Evolutionary conservation across 1,284 basidiomycete genomes (phyloP), one percentile per base, ranked within the genome.

Genomic region (Ganoderma multipileum): DNA sequence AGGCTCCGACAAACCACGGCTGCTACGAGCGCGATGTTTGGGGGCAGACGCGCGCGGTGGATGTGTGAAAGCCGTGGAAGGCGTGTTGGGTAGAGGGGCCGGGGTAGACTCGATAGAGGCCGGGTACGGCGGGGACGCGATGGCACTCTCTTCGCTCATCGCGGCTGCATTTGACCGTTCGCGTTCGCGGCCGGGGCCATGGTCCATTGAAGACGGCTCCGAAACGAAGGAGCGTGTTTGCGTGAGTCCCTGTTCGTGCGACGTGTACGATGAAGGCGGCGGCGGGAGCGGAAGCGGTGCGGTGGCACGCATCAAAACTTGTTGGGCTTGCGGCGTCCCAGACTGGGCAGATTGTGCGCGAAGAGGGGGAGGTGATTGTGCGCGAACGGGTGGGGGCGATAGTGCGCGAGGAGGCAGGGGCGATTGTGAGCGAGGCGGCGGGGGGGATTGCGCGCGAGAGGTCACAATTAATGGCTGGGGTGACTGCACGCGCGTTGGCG

Each of bases 61-160:
- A 44, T 71, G 65, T 60, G 68, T 66, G 52, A 73, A 68, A 61
- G 70, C 71, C 23, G 72, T 67, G 12, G 72, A 70, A 28, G 72
- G 69, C 16, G 68, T 73, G 36, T 67, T 63, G 5, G 68, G 69
- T 0, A 73, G 61, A 23, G 72, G 72, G 14, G 67, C 60, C n/a
- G 72, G 72, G 1, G 72, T 73, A 12, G 72, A 73, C 67, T 71
- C 72, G 38, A 62, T 41, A 4, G 72, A 73, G 14, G 67, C 63
- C 38, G 69, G 62, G 50, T 73, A 73, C 18, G 54, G 67, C 58
- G 58, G 58, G 58, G 58, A 60, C 12, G 38, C 39, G 38, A 16
- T 41, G 39, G 38, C 38, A 14, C 58, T 60, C 38, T 60, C 58
- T 14, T n/a, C 14, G 58, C 58, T 60, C 58, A 60, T 42, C 36